Evolutionary conservation across 2,329 filamentous ascomycete genomes (phyloP), one percentile per base, ranked within the genome.

Genomic region (Aspergillus caelatus): DNA sequence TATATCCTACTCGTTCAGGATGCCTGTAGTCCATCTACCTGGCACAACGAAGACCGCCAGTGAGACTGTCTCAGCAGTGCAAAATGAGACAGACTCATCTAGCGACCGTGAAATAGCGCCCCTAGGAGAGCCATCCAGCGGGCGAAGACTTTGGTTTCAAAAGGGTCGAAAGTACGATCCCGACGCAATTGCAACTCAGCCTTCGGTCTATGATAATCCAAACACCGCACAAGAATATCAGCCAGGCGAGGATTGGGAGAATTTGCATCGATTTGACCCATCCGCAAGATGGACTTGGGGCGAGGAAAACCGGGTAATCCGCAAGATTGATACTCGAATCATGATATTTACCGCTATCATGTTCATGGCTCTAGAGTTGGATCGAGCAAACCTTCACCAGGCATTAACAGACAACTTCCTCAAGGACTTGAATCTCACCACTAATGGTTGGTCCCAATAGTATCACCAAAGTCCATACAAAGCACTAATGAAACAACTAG

Each of bases 361-460:
- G 61, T 66, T 66, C 30, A 62, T 66, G 50, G 62, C 64, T 7
- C 75, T 88, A 5, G 84, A 88, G 70, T 76, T 88, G 2, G 86
- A 88, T 71, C 79, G 87, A 34, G 84, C 85, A 30, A 89, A 89
- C 67, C 77, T 89, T 16, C 62, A 57, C 57, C 87, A 86, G 66
- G 86, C 86, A 3, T 73, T 87, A 45, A 84, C 84, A 0, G 86
- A 89, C 68, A 83, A 86, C 66, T 28, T 66, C 16, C 45, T 66
- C 1, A 39, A 69, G 12, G 76, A 80, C 43, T 63, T 78, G 57
- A 62, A 70, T 5, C 43, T 78, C 50, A 74, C 53, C 19, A 77
- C 74, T 2, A 66, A 54, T 36, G 50, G 50, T 54, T 2, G 28
- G 48, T 19, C 19, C 14, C 4, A 26, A n/a, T 19, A 2, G 10